Base-by-base conservation (phyloP, 495 filamentous ascomycete species). In the Neurospora sp. region DNA sequence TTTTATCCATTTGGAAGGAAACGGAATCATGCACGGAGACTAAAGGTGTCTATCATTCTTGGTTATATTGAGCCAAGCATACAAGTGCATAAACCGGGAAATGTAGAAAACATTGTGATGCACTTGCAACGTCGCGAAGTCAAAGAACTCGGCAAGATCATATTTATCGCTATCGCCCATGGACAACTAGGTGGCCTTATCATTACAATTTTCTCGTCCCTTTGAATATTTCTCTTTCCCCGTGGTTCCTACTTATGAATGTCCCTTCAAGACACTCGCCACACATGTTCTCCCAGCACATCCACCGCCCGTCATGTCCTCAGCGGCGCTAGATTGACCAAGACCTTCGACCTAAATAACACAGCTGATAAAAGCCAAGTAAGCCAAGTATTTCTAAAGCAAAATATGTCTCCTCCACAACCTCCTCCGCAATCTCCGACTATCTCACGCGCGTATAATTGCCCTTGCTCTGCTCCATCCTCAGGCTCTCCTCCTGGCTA, bases 401-500 rank as follows among this genome's bases (percentile, higher is more conserved):
- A 61, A 61, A 4, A 2, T 31, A 16, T 10, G 12, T 27, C 12
- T 31, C 22, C 20, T 31, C 53, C 12, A 22, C 22, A 4, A 70
- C 1, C n/a, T 38, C 27, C 5, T 31, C 53, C 22, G 12, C 22
- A 4, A 70, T 3, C n/a, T 38, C 27, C 10, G 22, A 22, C 75
- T 84, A 88, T 75, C 87, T 82, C 16, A 83, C 80, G 71, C 84
- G 78, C 69, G 86, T 88, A 77, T 88, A 93, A 74, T 89, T 86
- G 17, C 90, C 90, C 73, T 83, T 86, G 76, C 84, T 85, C 84
- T 93, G 91, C 79, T 94, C 91, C 84, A 91, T 88, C 74, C 88
- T 86, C 78, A 94, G 78, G 78, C 91, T 94, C 77, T 95, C 93
- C 77, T 93, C 88, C 80, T 95, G 93, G 78, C 93, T 94, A 9